Conservation (phyloP, 345 rosid species). For the Psidium friedrichsthalianum region DNA sequence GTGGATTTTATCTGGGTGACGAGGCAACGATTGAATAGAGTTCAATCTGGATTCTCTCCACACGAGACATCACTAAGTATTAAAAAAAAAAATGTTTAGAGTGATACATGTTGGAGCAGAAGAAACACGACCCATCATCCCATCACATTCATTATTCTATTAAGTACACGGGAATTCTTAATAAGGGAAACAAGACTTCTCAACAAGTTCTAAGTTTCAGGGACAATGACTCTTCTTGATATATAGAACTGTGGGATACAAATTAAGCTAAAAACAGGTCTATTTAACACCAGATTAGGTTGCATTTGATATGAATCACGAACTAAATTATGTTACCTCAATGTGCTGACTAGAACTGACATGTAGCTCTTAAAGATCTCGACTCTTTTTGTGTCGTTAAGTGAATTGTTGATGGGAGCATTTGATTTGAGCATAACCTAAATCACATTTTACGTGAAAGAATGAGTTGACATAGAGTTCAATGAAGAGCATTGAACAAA, state of each 20-base stretch:
- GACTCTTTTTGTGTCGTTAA: neutral
- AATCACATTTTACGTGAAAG: neutral
- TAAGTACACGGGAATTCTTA: too few relatives aligned
- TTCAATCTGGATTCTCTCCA: too few relatives aligned
- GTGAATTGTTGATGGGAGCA: neutral
- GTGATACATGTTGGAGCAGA: too few relatives aligned
- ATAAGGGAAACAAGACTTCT: too few relatives aligned
- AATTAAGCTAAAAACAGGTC: neutral
- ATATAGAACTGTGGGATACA: neutral
- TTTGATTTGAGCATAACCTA: conserved; percentile 1
- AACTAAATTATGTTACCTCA: neutral
- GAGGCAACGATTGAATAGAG: too few relatives aligned
- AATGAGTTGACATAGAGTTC: neutral
- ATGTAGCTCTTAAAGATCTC: neutral
- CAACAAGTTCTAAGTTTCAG: too few relatives aligned
- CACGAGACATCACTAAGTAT: too few relatives aligned
- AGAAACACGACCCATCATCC: too few relatives aligned
- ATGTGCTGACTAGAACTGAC: neutral
- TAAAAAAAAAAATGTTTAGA: too few relatives aligned
- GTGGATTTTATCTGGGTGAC: neutral
- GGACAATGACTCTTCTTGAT: too few relatives aligned
- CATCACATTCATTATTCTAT: too few relatives aligned
- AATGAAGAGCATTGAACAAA: neutral
- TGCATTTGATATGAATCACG: neutral
- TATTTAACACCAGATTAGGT: neutral